Evolutionary conservation across 495 filamentous ascomycete genomes (phyloP).

Genomic region (Diplogelasinospora grovesii): DNA sequence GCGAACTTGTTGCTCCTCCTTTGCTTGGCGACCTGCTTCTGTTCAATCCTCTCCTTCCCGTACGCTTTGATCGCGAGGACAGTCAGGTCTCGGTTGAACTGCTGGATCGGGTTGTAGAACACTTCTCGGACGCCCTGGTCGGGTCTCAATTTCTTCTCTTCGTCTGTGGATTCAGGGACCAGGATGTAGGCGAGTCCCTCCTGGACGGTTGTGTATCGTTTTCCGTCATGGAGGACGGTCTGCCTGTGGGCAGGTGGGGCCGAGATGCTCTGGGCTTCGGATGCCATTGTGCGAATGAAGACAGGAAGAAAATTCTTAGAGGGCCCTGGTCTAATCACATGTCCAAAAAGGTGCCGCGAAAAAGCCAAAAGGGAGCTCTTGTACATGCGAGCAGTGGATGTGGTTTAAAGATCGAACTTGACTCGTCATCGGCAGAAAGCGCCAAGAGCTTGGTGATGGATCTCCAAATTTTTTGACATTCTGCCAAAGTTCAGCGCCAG

Average conservation of each 20-base stretch:
- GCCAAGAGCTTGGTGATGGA: too few species aligned
- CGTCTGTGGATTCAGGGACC: slow-evolving; percentile 30
- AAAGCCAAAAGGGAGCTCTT: slow-evolving; percentile 9
- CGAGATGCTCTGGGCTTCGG: slow-evolving; percentile 17
- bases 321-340: slow-evolving; percentile 1
- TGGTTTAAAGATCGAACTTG: too few species aligned
- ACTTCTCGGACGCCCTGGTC: slow-evolving; percentile 61
- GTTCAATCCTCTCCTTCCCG: slow-evolving; percentile 58
- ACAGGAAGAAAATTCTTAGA: background rate
- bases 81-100: slow-evolving; percentile 95
- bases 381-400: too few species aligned
- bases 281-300: slow-evolving; percentile 18
- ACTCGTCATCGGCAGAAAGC: too few species aligned
- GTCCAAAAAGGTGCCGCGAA: slow-evolving; percentile 6
- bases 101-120: slow-evolving; percentile 98
- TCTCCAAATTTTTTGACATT: too few species aligned
- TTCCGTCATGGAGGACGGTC: slow-evolving; percentile 29
- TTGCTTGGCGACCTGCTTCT: slow-evolving; percentile 33
- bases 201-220: slow-evolving; percentile 36
- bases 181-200: slow-evolving; percentile 43
- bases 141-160: slow-evolving; percentile 17
- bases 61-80: slow-evolving; percentile 83
- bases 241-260: slow-evolving; percentile 25
- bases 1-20: slow-evolving; percentile 29
- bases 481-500: too few species aligned